A percentile compares a stretch with the other conserved stretches of the same genome.
Evolutionary conservation across 306 rosid species (phyloP).

Genomic region (Medicago arabica): DNA sequence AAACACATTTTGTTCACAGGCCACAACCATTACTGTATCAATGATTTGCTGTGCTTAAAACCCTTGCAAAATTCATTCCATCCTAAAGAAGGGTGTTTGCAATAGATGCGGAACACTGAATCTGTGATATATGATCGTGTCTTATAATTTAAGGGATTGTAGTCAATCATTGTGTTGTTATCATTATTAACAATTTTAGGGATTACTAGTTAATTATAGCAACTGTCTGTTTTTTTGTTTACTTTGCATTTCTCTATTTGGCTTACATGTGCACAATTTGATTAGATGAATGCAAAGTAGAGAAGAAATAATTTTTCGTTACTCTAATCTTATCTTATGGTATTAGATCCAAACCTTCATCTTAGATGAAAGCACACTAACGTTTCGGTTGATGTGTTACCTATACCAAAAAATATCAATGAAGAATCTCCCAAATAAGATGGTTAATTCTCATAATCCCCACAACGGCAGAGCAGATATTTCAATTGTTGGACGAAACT

Average conservation of each 20-base stretch:
- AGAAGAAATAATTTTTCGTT: not conserved
- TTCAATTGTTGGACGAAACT: no score
- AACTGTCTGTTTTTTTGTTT: not conserved
- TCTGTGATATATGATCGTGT: conserved; percentile 5
- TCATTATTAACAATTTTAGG: not conserved
- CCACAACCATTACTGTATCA: not conserved
- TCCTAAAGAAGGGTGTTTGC: conserved; percentile 14
- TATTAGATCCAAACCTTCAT: not conserved
- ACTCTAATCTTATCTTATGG: not conserved
- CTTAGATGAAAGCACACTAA: not conserved
- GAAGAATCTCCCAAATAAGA: no score
- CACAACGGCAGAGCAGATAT: not conserved
- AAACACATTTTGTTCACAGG: conserved; percentile 31
- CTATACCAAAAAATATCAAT: no score
- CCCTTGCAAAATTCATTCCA: conserved; percentile 16
- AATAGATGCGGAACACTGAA: not conserved
- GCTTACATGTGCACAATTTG: not conserved
- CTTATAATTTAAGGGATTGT: not conserved
- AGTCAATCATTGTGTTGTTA: not conserved
- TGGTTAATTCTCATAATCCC: not conserved
- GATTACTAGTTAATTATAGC: not conserved
- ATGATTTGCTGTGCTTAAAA: conserved; percentile 11
- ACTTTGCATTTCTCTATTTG: not conserved
- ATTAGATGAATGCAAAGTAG: not conserved
- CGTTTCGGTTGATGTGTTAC: no score